Conservation (phyloP, 2,329 filamentous ascomycete species). For the Verticillium tricorpus region DNA sequence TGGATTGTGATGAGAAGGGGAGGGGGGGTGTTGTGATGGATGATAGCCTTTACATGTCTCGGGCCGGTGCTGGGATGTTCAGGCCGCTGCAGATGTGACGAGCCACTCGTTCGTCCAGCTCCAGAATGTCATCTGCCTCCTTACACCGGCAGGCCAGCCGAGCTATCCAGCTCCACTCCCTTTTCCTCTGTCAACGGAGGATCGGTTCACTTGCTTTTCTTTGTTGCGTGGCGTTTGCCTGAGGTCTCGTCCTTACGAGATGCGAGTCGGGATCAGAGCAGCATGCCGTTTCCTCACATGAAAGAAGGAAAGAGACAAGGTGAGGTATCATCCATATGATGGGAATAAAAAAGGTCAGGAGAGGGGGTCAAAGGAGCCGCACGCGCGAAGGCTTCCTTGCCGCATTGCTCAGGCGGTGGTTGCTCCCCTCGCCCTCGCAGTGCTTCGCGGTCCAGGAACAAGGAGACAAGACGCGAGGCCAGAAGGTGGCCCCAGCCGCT, state of each 20-base stretch:
- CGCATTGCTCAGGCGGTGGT: neutral
- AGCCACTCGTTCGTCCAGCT: constrained; percentile 7
- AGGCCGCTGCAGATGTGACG: constrained; percentile 15
- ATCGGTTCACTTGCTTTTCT: constrained; percentile 8
- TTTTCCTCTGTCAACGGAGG: constrained; percentile 9
- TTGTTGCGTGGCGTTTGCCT: constrained; percentile 6
- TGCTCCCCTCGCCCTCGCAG: constrained; percentile 6
- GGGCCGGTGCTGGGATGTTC: constrained; percentile 4
- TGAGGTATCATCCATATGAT: neutral
- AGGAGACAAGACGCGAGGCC: neutral
- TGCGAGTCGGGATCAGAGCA: neutral
- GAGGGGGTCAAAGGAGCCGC: neutral
- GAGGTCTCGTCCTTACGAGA: neutral
- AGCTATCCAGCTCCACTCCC: neutral
- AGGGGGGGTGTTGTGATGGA: neutral
- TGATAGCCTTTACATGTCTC: constrained; percentile 5
- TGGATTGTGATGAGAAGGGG: constrained; percentile 8
- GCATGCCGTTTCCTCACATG: neutral
- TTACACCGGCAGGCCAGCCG: neutral
- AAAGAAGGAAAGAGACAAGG: neutral
- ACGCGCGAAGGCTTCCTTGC: neutral
- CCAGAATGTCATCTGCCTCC: neutral
- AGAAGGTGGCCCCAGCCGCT: neutral
- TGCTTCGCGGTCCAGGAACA: neutral
- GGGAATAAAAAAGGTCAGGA: neutral